A percentile compares a stretch with the other conserved stretches of the same genome.
Conservation (phyloP, 2,329 filamentous ascomycete species). For the Aspergillus sp. region DNA sequence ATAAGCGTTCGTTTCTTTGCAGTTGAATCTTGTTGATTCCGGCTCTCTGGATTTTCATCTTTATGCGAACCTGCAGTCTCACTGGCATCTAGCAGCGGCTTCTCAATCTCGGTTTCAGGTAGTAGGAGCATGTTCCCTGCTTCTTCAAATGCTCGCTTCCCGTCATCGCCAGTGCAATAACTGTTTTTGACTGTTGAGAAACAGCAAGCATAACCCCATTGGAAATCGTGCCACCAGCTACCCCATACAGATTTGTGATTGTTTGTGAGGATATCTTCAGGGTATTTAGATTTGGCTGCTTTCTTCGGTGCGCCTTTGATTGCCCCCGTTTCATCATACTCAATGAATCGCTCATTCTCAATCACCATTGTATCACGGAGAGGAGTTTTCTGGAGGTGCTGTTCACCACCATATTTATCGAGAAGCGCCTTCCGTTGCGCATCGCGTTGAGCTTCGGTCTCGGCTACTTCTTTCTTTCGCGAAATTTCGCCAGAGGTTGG, state of each 20-base stretch:
- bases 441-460: slow-evolving; percentile 66
- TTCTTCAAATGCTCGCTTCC: slow-evolving; percentile 76
- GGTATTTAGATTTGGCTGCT: slow-evolving; percentile 82
- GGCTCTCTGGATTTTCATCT: slow-evolving; percentile 28
- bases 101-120: slow-evolving; percentile 22
- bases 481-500: slow-evolving; percentile 87
- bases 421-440: slow-evolving; percentile 69
- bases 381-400: slow-evolving; percentile 60
- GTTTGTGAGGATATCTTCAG: slow-evolving; percentile 81
- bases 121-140: slow-evolving; percentile 62
- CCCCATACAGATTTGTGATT: slow-evolving; percentile 95
- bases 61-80: slow-evolving; percentile 22
- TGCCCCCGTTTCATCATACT: slow-evolving; percentile 87
- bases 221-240: slow-evolving; percentile 94
- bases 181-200: slow-evolving; percentile 93
- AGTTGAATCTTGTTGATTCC: slow-evolving; percentile 30
- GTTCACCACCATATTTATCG: slow-evolving; percentile 78
- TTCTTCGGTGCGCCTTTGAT: slow-evolving; percentile 84
- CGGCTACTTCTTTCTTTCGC: slow-evolving; percentile 75
- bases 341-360: slow-evolving; percentile 83
- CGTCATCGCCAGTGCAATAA: slow-evolving; percentile 92
- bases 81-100: slow-evolving; percentile 6
- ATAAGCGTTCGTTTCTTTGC: slow-evolving; percentile 71
- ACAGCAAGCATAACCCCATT: slow-evolving; percentile 96
- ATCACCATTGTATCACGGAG: slow-evolving; percentile 68